Evolutionary conservation across 345 rosid genomes (phyloP).

Genomic region (Iberis pinnata): DNA sequence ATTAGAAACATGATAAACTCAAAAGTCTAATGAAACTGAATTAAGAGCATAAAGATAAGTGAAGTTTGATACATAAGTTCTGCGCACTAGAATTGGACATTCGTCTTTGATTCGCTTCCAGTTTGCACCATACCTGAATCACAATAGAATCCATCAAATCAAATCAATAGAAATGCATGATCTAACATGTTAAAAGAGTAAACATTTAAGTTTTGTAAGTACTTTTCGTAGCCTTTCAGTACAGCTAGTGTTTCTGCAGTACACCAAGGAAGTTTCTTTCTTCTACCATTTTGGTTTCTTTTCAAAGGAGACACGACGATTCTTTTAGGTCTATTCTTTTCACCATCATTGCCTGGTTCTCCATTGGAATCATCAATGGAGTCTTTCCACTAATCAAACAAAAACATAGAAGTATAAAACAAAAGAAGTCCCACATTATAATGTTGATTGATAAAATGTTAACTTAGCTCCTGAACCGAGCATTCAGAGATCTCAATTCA

Average conservation of each 20-base stretch:
- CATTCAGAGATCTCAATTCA: constrained; percentile 1
- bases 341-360: constrained; percentile 13
- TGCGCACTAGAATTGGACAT: constrained; percentile 17
- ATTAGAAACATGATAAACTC: constrained; percentile 2
- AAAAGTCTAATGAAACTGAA: constrained; percentile 12
- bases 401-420: constrained; percentile 6
- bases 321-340: constrained; percentile 3
- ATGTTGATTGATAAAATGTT: no score
- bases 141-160: constrained; percentile 11
- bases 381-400: constrained; percentile 33
- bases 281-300: constrained; percentile 19
- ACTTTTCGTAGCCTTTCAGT: constrained; percentile 28
- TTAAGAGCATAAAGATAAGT: constrained; percentile 9
- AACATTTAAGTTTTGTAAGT: constrained; percentile 14
- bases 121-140: constrained; percentile 29
- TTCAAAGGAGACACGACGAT: constrained; percentile 15
- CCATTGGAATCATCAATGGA: constrained; percentile 25
- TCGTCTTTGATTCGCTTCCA: constrained; percentile 31
- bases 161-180: constrained; percentile 6
- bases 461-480: not conserved
- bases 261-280: constrained; percentile 20
- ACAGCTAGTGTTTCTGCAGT: constrained; percentile 32
- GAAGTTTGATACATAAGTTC: constrained; percentile 26
- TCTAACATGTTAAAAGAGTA: no score
- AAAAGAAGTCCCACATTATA: constrained; percentile 4